Conservation (phyloP, 2,329 filamentous ascomycete species). For the Raffaelea arxii region DNA sequence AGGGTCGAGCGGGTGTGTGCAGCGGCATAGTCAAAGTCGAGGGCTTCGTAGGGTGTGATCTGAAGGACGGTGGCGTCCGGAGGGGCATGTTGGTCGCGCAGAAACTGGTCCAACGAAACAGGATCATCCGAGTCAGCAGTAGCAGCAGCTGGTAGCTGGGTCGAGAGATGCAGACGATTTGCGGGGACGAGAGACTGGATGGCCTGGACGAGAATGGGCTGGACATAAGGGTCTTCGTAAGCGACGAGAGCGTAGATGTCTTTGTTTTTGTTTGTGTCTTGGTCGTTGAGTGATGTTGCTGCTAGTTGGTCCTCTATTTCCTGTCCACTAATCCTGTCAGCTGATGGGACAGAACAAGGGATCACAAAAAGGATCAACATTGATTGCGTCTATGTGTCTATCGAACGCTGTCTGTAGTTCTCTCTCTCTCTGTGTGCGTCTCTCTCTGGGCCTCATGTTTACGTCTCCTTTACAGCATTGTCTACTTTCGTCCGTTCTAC, state of each 20-base stretch:
- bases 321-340: too few relatives aligned
- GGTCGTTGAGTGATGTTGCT: too few relatives aligned
- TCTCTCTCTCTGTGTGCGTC: too few relatives aligned
- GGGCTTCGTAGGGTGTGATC: conserved; percentile 75
- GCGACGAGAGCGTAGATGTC: conserved; percentile 63
- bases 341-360: background rate
- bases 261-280: conserved; percentile 14
- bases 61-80: conserved; percentile 48
- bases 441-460: background rate
- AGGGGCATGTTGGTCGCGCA: conserved; percentile 20
- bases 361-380: too few relatives aligned
- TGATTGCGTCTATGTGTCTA: conserved; percentile 8
- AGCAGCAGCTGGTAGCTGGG: background rate
- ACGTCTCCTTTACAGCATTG: too few relatives aligned
- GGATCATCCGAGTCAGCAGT: conserved; percentile 16
- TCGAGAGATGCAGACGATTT: conserved; percentile 37
- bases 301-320: too few relatives aligned
- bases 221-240: conserved; percentile 84
- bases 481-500: too few relatives aligned
- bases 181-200: conserved; percentile 52
- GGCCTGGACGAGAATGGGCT: conserved; percentile 72
- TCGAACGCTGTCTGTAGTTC: background rate
- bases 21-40: conserved; percentile 73
- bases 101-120: conserved; percentile 24
- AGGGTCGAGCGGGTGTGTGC: conserved; percentile 52